Evolutionary conservation across 2,329 filamentous ascomycete species (phyloP), one percentile per base, ranked within the genome.

Genomic region (Nothophoma quercina): DNA sequence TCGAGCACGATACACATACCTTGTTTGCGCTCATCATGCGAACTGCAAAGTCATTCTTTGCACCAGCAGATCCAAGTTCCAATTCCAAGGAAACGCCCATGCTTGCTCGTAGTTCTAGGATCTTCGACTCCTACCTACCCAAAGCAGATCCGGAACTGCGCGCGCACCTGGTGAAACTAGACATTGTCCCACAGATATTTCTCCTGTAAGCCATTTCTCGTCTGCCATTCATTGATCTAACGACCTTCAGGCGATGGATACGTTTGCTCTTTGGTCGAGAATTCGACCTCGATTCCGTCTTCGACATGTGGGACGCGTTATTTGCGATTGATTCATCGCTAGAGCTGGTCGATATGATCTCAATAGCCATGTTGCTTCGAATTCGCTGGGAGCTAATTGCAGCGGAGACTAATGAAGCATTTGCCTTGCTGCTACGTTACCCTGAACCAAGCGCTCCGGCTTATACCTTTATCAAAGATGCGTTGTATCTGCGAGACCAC

Each of bases 101-200:
- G 67, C 88, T 99, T 10, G 85, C 88, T 60, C 86, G 92, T 69
- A 96, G 93, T 75, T 86, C 88, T 66, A 85, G 88, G 62, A 96
- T 99, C 55, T 93, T 98, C 69, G 88, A 96, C 64, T 84, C 89
- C 22, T 87, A 90, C 43, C 78, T 99, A 35, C 85, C 85, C 51
- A 88, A 86, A 59, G 81, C 91, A 23, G 95, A 98, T 69, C 88
- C 90, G n/a, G 88, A 92, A 67, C 82, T 98, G 22, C 88, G 91
- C 12, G 80, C 81, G 19, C 93, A 98, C 72, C 81, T 99, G 15
- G 87, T 87, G 52, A 84, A 85, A 54, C 87, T 97, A 38, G 93
- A 97, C 55, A 87, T 99, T 56, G 78, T 97, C n/a, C 95, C 95
- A 1, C 95, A 99, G 66, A 93, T 99, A 42, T 99, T 98, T 69